Evolutionary conservation across 2,329 filamentous ascomycete species (phyloP).

Genomic region (Thielaviopsis cerberus): DNA sequence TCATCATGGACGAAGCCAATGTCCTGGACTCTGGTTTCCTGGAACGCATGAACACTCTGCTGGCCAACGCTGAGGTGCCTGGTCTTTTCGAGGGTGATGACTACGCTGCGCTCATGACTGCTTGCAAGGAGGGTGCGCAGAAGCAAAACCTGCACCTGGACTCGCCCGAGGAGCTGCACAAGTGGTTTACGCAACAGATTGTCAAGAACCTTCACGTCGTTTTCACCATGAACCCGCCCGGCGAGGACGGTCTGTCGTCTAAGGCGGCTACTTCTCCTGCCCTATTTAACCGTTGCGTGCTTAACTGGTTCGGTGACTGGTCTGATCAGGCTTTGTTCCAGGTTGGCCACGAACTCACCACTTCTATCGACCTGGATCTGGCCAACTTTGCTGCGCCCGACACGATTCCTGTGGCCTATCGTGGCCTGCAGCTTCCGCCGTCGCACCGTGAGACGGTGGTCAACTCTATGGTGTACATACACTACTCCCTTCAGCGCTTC

Average conservation of each 20-base stretch:
- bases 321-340: constrained; percentile 98
- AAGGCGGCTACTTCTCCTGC: constrained; percentile 96
- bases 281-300: constrained; percentile 95
- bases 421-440: constrained; percentile 65
- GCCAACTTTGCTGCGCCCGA: constrained; percentile 72
- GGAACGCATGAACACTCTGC: constrained; percentile 95
- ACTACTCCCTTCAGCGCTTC: constrained; percentile 82
- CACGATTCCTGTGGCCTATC: constrained; percentile 81
- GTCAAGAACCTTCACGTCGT: constrained; percentile 98
- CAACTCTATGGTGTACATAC: constrained; percentile 98
- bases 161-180: constrained; percentile 98
- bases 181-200: constrained; percentile 99
- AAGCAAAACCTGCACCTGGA: constrained; percentile 87
- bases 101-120: constrained; percentile 94
- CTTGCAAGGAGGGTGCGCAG: constrained; percentile 95
- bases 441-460: constrained; percentile 81
- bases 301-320: constrained; percentile 99
- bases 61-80: constrained; percentile 97
- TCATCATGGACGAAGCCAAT: constrained; percentile 99
- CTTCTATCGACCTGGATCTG: constrained; percentile 87
- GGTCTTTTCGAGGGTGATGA: constrained; percentile 99
- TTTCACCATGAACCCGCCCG: constrained; percentile 97
- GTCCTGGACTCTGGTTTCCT: constrained; percentile 96
- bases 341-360: constrained; percentile 84
- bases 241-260: constrained; percentile 74